A percentile compares a stretch with the other conserved stretches of the same genome.
Conservation (phyloP, 192 early-diverging fungal genomes). For the Backusella luteola region DNA sequence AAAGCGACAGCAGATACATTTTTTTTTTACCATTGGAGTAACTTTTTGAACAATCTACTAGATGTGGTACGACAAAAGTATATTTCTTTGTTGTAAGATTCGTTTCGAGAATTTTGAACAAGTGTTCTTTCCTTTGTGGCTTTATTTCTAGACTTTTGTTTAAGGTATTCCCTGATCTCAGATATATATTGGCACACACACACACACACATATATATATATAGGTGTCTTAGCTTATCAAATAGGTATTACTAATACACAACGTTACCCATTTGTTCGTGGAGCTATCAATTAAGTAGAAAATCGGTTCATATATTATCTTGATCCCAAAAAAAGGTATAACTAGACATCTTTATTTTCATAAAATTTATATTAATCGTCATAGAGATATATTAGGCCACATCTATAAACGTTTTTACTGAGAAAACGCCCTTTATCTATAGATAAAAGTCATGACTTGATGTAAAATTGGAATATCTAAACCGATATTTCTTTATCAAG, state of each 20-base stretch:
- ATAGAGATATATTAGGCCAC: background rate
- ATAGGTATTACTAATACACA: background rate
- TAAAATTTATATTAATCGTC: too few relatives aligned
- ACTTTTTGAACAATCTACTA: background rate
- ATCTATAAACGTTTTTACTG: background rate
- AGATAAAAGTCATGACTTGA: background rate
- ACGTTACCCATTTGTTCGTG: background rate
- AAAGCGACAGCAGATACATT: background rate
- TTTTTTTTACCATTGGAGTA: background rate
- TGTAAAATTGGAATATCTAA: background rate
- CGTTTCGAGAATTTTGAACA: background rate
- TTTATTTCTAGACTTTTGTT: background rate
- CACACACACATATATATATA: background rate
- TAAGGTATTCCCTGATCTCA: too few relatives aligned
- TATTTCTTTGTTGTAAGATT: background rate
- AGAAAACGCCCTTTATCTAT: background rate
- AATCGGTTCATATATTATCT: background rate
- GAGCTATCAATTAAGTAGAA: background rate
- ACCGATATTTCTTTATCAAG: background rate
- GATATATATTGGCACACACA: too few relatives aligned
- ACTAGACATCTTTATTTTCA: background rate
- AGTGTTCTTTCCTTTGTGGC: background rate
- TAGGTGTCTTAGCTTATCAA: background rate
- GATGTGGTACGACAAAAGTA: background rate
- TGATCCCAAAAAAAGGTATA: background rate